A percentile compares a stretch with the other conserved stretches of the same genome.
These are phyloP conservation scores for Scheffersomyces illinoinensis DNA, from an alignment of 1,139 yeast genomes.

Conservation along the genomic window DNA sequence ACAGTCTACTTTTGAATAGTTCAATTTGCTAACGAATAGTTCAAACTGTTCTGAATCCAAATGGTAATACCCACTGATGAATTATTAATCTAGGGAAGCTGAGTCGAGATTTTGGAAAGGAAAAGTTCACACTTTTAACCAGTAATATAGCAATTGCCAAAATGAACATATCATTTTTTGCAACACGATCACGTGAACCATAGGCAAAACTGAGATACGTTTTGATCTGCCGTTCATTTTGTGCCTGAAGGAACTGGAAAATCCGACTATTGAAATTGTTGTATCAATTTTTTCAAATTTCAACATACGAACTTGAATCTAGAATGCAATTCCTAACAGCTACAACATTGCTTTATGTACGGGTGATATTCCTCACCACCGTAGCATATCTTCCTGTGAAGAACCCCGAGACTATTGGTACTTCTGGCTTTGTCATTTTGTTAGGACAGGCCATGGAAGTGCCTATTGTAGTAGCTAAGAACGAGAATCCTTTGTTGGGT, in stretches of 20 bases:
- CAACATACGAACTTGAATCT: neutral
- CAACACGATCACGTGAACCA: neutral
- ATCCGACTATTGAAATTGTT: neutral
- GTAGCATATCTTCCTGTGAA: slow-evolving; percentile 45
- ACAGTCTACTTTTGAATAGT: neutral
- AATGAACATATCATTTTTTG: neutral
- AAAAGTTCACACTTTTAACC: neutral
- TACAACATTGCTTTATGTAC: slow-evolving; percentile 45
- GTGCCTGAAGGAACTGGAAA: neutral
- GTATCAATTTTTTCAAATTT: neutral
- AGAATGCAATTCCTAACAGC: slow-evolving; percentile 62
- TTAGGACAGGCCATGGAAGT: slow-evolving; percentile 54
- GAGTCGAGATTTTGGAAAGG: neutral
- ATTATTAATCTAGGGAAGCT: neutral
- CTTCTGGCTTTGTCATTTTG: slow-evolving; percentile 52
- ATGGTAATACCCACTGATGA: neutral
- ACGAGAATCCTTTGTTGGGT: slow-evolving; percentile 54
- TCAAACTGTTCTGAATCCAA: neutral
- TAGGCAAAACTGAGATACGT: neutral
- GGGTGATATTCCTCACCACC: slow-evolving; percentile 47
- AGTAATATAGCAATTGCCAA: too few species aligned
- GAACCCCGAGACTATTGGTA: slow-evolving; percentile 40
- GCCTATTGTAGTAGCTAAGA: slow-evolving; percentile 35
- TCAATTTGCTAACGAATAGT: neutral
- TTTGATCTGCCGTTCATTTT: neutral